These are phyloP conservation scores for Russula vinacea DNA, from an alignment of 768 basidiomycete genomes.

Conservation along the genomic window DNA sequence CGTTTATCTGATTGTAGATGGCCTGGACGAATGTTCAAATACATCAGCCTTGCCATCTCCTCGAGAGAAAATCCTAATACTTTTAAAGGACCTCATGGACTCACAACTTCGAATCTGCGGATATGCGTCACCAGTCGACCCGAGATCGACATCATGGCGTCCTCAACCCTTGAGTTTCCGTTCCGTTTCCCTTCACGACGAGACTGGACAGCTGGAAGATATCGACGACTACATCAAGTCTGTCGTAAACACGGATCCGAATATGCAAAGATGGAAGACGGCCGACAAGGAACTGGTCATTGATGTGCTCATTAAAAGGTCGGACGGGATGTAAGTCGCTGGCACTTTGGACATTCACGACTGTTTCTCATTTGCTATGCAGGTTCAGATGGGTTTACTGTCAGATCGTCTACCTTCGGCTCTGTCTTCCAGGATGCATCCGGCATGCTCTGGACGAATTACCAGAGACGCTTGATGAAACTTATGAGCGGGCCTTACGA, in stretches of 20 bases:
- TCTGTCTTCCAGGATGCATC: constrained; percentile 8
- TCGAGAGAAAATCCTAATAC: neutral
- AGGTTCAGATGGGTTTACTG: constrained; percentile 9
- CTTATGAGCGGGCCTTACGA: neutral
- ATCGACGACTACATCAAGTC: constrained; percentile 1
- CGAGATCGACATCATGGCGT: neutral
- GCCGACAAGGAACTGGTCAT: neutral
- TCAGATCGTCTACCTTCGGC: neutral
- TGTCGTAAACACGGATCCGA: neutral
- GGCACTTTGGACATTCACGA: neutral
- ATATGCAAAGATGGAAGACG: neutral
- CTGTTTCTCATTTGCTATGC: neutral
- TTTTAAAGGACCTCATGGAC: neutral
- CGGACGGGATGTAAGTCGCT: neutral
- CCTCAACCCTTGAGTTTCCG: neutral
- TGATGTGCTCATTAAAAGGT: neutral
- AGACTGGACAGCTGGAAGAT: neutral
- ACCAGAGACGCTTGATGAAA: constrained; percentile 3
- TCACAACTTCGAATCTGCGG: neutral
- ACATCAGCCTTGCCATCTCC: neutral
- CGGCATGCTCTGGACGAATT: neutral
- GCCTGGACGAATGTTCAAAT: constrained; percentile 10
- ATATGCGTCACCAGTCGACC: constrained; percentile 8
- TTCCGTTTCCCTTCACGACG: neutral
- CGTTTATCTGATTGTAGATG: neutral